Base-by-base conservation (phyloP, 495 filamentous ascomycete species). In the Trichoderma gamsii region DNA sequence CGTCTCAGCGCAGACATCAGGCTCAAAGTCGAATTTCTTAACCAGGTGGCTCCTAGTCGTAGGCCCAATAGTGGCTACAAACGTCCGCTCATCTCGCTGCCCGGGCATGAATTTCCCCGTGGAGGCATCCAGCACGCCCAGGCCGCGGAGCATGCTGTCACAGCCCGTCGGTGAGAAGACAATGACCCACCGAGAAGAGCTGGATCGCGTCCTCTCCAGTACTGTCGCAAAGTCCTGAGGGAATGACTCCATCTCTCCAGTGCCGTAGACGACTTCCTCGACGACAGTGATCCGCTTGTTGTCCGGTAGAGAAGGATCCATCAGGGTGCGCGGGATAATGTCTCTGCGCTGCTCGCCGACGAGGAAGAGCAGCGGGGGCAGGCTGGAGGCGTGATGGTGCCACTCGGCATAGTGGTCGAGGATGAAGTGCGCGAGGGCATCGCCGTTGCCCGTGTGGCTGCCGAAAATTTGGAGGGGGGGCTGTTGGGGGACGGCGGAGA, bases 111-210 rank as follows among this genome's bases (percentile, higher is more conserved):
- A 80, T 69, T 76, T 84, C 44, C 79, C 79, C 1, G 76, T 85
- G 38, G 72, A 72, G 38, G 76, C 73, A 69, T 88, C 83, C 35
- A 90, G 74, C 67, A 87, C 69, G 21, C 80, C 85, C 71, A 97
- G 75, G 41, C 82, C 84, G 66, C 84, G 78, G 6, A 97, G 79
- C 89, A 97, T 90, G 72, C 86, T 88, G 76, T 90, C 88, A 71
- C 92, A 95, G 2, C 91, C 93, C 23, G 89, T 92, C 1, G 95
- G 92, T 51, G 93, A 97, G 72, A 99, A 99, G 9, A 98, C 90
- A 15, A 97, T 91, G 1, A 93, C 87, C 93, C 95, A 98, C 71
- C 89, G 82, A 41, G 21, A 71, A 41, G 72, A 67, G 9, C 72
- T 73, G 46, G 74, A 76, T 21, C 73, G 67, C 15, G 79, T 87